Percentiles rank a stretch among this genome's conserved stretches.
Conservation (phyloP, 2,329 filamentous ascomycete genomes). For the Ceratocystiopsis sp. region DNA sequence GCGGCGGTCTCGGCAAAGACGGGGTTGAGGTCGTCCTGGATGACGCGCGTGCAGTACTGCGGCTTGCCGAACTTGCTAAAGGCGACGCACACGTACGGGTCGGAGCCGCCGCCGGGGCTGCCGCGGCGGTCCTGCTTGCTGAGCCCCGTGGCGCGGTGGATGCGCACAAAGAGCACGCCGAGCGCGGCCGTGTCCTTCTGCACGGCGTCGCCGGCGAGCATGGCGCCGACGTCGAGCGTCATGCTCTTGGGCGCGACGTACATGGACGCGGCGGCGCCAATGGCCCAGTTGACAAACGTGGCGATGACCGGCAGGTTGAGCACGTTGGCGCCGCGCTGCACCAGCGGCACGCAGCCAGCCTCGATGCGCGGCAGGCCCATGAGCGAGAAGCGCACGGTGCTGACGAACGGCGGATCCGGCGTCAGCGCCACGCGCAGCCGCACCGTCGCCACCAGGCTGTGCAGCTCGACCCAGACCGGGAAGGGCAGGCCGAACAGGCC, state of each 20-base stretch:
- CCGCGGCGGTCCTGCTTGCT: conserved; percentile 83
- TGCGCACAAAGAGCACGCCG: conserved; percentile 82
- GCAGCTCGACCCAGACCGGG: conserved; percentile 76
- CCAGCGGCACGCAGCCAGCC: conserved; percentile 80
- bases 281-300: conserved; percentile 93
- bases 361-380: conserved; percentile 86
- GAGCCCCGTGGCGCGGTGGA: conserved; percentile 71
- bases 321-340: conserved; percentile 81
- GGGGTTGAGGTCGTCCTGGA: conserved; percentile 85
- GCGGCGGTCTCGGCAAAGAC: conserved; percentile 81
- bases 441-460: conserved; percentile 76
- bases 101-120: conserved; percentile 71
- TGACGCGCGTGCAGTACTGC: conserved; percentile 93
- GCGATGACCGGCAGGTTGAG: conserved; percentile 84
- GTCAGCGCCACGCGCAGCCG: conserved; percentile 70
- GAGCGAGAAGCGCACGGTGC: conserved; percentile 79
- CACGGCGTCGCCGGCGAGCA: conserved; percentile 81
- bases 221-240: conserved; percentile 77
- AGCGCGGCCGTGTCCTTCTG: conserved; percentile 76
- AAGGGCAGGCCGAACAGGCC: conserved; percentile 79
- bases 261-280: conserved; percentile 69
- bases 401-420: conserved; percentile 81
- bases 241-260: conserved; percentile 92
- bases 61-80: conserved; percentile 97
- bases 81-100: conserved; percentile 86